phyloP scores from a whole-genome alignment of 2,329 filamentous ascomycete species.

The Fusarium sterilihyphosum region DNA sequence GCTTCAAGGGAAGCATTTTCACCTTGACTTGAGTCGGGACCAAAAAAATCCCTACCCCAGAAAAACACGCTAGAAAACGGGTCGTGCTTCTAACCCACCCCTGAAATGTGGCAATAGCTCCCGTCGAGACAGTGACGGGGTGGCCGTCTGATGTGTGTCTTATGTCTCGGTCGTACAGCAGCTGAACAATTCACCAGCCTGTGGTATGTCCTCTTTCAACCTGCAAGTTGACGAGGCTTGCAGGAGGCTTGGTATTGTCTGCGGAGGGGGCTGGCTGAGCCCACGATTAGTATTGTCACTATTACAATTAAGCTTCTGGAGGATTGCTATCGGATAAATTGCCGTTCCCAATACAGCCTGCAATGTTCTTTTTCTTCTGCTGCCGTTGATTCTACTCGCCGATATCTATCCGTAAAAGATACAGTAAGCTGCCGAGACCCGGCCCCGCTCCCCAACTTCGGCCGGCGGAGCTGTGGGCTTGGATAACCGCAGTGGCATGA shows the following conservation, averaged over 20 bases:
- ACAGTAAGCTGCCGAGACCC: conserved; percentile 11
- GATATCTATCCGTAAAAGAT: background rate
- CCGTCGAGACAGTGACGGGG: conserved; percentile 24
- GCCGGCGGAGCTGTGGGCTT: conserved; percentile 9
- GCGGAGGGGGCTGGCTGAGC: conserved; percentile 28
- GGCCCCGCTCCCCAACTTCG: conserved; percentile 16
- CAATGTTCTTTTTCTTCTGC: background rate
- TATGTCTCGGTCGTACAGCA: conserved; percentile 19
- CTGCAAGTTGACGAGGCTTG: conserved; percentile 11
- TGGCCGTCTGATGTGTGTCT: conserved; percentile 20
- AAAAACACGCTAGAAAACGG: conserved; percentile 39
- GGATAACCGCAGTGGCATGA: conserved; percentile 20
- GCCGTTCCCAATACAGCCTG: conserved; percentile 2
- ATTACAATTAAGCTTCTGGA: conserved; percentile 6
- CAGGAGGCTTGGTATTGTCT: background rate
- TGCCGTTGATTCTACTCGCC: background rate
- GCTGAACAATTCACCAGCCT: conserved; percentile 18
- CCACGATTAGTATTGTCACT: conserved; percentile 1
- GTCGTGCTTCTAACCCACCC: conserved; percentile 22
- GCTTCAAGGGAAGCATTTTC: conserved; percentile 10
- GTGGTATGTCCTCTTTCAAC: background rate
- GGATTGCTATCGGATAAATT: conserved; percentile 22
- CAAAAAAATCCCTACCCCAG: conserved; percentile 28
- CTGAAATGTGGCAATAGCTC: conserved; percentile 34
- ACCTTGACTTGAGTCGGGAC: conserved; percentile 1